Base-by-base conservation (phyloP, 176 grass and related monocot species). In the Musa itinerans region DNA sequence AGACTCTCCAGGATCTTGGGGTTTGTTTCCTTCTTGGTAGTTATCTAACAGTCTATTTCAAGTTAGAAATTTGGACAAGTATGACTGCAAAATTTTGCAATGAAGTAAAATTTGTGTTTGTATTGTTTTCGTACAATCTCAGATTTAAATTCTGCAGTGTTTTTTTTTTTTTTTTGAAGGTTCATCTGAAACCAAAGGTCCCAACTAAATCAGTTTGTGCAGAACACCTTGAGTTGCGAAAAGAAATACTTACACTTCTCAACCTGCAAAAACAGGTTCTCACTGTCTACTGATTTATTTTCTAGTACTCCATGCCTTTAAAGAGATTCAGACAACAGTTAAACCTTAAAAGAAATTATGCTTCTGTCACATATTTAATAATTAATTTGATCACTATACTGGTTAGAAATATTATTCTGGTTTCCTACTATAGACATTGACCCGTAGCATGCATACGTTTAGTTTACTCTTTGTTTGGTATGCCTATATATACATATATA, bases 221-320 rank as follows among this genome's bases (percentile, higher is more conserved):
- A 15, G 95, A 98, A 83, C 95, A 98, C 91, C 90, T 98, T 76
- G 95, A 98, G 80, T 85, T 98, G 53, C 79, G 95, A 67, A 98
- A 91, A 48, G 95, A 98, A 74, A 93, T 98, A 87, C 95, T 98
- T 69, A 98, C 95, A 43, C 74, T 98, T 66, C 90, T 98, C 75
- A 98, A 98, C 83, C 82, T 98, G 82, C 95, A 98, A 78, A 98
- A 98, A 68, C 95, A 98, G 90, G 95, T 98, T 83, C 17, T 12
- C 65, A 12, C 22, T 79, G 53, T 65, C 75, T 77, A 1, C 25
- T 73, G 43, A 22, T 69, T 65, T 13, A 52, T 67, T 53, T 24
- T 25, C n/a, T 15, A 25, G 19, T 52, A 9, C 17, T 48, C 1
- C 27, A 29, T 34, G 11, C 16, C 16, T 43, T 75, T 34, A n/a